Conservation (phyloP, 2,329 filamentous ascomycete species). For the Metarhizium album region DNA sequence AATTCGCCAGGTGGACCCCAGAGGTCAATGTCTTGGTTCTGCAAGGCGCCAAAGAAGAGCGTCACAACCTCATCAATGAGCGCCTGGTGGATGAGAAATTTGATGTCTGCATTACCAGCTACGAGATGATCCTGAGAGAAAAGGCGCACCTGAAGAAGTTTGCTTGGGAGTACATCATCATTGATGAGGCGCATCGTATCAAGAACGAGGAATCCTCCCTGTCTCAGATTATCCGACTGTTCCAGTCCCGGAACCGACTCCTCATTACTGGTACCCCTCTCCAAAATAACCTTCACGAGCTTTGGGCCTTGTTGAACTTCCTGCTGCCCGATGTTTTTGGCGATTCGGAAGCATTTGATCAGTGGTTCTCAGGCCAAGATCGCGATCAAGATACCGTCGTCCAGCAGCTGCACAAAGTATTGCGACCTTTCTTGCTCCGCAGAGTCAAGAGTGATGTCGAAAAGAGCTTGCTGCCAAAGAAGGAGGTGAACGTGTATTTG, state of each 20-base stretch:
- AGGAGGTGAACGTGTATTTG: conserved; percentile 92
- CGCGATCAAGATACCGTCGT: conserved; percentile 92
- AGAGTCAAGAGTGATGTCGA: conserved; percentile 97
- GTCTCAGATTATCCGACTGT: conserved; percentile 90
- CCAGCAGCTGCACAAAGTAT: conserved; percentile 84
- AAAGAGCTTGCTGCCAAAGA: conserved; percentile 94
- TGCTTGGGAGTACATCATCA: conserved; percentile 99
- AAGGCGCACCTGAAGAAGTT: conserved; percentile 95
- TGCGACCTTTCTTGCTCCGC: conserved; percentile 86
- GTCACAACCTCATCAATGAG: conserved; percentile 77
- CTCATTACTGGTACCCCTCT: conserved; percentile 94
- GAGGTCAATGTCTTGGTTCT: conserved; percentile 90
- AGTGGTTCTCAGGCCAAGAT: conserved; percentile 91
- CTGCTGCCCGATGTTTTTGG: conserved; percentile 96
- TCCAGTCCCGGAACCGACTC: conserved; percentile 88
- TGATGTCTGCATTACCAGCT: conserved; percentile 95
- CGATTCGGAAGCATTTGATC: conserved; percentile 90
- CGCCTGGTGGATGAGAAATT: conserved; percentile 91
- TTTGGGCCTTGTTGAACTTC: conserved; percentile 97
- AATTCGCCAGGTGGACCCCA: conserved; percentile 89
- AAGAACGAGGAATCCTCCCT: conserved; percentile 98
- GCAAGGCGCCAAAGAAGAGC: conserved; percentile 91
- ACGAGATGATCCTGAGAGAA: conserved; percentile 96
- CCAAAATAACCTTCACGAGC: conserved; percentile 95
- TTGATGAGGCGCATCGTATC: conserved; percentile 95